Percentiles rank a stretch among this genome's conserved stretches.
phyloP scores from a whole-genome alignment of 208 protist genomes.

The Herpetomonas samuelpessoai region DNA sequence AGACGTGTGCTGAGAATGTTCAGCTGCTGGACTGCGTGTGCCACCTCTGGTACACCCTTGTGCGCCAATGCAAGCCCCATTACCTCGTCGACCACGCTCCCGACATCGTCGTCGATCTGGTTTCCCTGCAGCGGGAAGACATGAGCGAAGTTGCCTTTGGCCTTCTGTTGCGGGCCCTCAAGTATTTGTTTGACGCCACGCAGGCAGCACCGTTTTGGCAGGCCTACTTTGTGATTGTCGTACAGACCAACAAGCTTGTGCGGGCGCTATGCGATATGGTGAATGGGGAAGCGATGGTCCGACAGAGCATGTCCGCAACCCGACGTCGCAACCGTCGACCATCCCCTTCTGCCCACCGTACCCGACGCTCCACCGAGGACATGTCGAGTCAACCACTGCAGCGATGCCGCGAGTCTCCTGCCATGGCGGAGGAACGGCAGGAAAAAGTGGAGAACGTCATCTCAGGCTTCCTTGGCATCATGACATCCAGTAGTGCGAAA shows the following conservation, averaged over 20 bases:
- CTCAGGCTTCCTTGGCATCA: slow-evolving; percentile 59
- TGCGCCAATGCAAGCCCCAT: slow-evolving; percentile 42
- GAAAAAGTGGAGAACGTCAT: slow-evolving; percentile 13
- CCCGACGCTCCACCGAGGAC: background rate
- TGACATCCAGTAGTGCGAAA: slow-evolving; percentile 68
- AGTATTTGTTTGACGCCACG: background rate
- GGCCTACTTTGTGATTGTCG: slow-evolving; percentile 58
- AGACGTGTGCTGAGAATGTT: slow-evolving; percentile 30
- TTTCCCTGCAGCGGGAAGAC: slow-evolving; percentile 40
- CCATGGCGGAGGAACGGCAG: slow-evolving; percentile 7
- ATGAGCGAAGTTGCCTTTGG: slow-evolving; percentile 14
- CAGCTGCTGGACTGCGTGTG: slow-evolving; percentile 35
- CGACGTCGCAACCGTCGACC: background rate
- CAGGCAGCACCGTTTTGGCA: slow-evolving; percentile 45
- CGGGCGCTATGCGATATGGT: slow-evolving; percentile 12
- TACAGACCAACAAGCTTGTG: slow-evolving; percentile 47
- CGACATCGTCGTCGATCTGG: slow-evolving; percentile 65
- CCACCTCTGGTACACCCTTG: background rate
- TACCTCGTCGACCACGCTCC: slow-evolving; percentile 68
- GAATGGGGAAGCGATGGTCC: background rate
- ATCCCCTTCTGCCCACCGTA: too few species aligned
- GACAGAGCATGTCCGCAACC: background rate
- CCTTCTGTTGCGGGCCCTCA: slow-evolving; percentile 32
- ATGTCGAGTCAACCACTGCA: background rate
- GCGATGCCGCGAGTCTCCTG: background rate